Evolutionary conservation across 2,329 filamentous ascomycete genomes (phyloP).

Genomic region (Fusarium sarcochroum): DNA sequence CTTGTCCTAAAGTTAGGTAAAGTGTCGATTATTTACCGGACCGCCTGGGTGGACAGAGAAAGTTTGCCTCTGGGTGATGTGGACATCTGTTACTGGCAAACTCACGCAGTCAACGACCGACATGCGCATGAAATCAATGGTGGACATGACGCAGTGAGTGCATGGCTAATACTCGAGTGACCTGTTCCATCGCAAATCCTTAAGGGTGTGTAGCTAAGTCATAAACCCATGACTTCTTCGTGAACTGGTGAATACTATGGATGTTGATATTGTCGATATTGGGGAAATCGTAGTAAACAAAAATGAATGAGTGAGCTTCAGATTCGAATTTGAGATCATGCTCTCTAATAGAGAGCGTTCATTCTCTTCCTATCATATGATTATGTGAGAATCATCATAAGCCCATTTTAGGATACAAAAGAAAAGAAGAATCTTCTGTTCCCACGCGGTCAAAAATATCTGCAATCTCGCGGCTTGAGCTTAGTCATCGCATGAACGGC

Average conservation of each 20-base stretch:
- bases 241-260: not conserved
- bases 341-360: conserved; percentile 67
- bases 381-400: conserved; percentile 73
- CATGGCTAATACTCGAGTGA: not conserved
- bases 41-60: not conserved
- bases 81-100: conserved; percentile 1
- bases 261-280: not conserved
- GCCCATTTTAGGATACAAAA: conserved; percentile 59
- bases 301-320: conserved; percentile 62
- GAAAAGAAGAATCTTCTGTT: conserved; percentile 44
- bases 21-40: too few species aligned
- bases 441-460: conserved; percentile 41
- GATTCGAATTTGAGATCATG: conserved; percentile 75
- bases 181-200: not conserved
- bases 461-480: conserved; percentile 20
- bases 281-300: conserved; percentile 9
- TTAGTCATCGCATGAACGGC: conserved; percentile 48
- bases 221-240: not conserved
- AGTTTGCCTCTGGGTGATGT: not conserved
- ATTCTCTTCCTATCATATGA: conserved; percentile 78
- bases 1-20: too few species aligned
- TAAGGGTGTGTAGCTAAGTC: not conserved
- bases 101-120: not conserved
- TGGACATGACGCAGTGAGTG: too few species aligned
- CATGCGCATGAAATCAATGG: not conserved